Evolutionary conservation across 1,284 basidiomycete species (phyloP), one percentile per base, ranked within the genome.

Genomic region (Pulveroboletus sp.): DNA sequence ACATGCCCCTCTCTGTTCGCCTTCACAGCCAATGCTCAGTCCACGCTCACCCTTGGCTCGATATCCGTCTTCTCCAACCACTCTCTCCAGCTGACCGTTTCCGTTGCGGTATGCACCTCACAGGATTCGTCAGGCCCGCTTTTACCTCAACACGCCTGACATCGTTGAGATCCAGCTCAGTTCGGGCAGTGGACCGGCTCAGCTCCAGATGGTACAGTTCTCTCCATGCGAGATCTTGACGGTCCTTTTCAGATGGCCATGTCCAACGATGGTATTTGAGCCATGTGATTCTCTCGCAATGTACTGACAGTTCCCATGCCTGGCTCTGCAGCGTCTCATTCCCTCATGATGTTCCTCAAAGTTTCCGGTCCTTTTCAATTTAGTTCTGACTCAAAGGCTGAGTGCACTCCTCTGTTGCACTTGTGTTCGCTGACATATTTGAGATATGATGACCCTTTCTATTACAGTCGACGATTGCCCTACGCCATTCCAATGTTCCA

Each of bases 311-410:
- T n/a, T n/a, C n/a, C 67, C 81, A 91, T 20, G 78, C 80, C 46
- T 95, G 92, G 92, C 78, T 93, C 28, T 95, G 92, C 71, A 71
- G 83, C 17, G 74, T 87, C 20, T 81, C 85, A 15, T 80, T 95
- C 61, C 85, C 91, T 17, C 83, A n/a, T n/a, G n/a, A n/a, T n/a
- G n/a, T n/a, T n/a, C n/a, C n/a, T n/a, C n/a, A n/a, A n/a, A n/a
- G n/a, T n/a, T n/a, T n/a, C n/a, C n/a, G n/a, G n/a, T n/a, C n/a
- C n/a, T n/a, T n/a, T n/a, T n/a, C n/a, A n/a, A n/a, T n/a, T n/a
- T n/a, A n/a, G n/a, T n/a, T n/a, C n/a, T n/a, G n/a, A n/a, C n/a
- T n/a, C n/a, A n/a, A n/a, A n/a, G n/a, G n/a, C n/a, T n/a, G n/a
- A n/a, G n/a, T n/a, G n/a, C n/a, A n/a, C n/a, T n/a, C n/a, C n/a